These are phyloP conservation scores for Euptelea pleiosperma DNA, from an alignment of 164 flowering plant genomes.

Conservation along the genomic window DNA sequence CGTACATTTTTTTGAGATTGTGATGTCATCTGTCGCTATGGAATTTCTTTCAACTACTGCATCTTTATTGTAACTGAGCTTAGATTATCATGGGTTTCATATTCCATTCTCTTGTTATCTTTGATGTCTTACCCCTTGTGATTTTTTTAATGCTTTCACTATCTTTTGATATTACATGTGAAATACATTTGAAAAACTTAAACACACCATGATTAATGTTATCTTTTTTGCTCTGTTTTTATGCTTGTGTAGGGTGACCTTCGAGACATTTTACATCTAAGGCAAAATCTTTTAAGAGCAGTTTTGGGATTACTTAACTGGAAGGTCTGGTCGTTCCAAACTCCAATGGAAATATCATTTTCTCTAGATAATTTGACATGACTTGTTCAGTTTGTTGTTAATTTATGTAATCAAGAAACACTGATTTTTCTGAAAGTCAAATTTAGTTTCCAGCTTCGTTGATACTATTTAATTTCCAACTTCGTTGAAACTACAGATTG, in stretches of 20 bases:
- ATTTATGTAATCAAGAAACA: background rate
- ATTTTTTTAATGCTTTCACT: too few species aligned
- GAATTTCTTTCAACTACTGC: background rate
- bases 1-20: background rate
- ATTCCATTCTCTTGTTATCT: background rate
- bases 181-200: too few species aligned
- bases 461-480: too few species aligned
- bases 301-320: slow-evolving; percentile 37
- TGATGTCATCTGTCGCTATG: too few species aligned
- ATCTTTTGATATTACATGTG: background rate
- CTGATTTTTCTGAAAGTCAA: background rate
- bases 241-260: slow-evolving; percentile 61
- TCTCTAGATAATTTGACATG: background rate
- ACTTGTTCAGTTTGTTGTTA: background rate
- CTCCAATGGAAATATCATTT: background rate
- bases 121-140: background rate
- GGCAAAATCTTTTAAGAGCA: slow-evolving; percentile 62
- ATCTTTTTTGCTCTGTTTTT: background rate
- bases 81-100: background rate
- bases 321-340: slow-evolving; percentile 47
- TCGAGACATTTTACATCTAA: slow-evolving; percentile 59
- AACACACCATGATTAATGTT: too few species aligned
- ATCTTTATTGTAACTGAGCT: background rate
- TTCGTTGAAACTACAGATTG: too few species aligned
- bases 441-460: too few species aligned